phyloP scores from a whole-genome alignment of 2,329 filamentous ascomycete genomes.

The Ophiostoma montium region DNA sequence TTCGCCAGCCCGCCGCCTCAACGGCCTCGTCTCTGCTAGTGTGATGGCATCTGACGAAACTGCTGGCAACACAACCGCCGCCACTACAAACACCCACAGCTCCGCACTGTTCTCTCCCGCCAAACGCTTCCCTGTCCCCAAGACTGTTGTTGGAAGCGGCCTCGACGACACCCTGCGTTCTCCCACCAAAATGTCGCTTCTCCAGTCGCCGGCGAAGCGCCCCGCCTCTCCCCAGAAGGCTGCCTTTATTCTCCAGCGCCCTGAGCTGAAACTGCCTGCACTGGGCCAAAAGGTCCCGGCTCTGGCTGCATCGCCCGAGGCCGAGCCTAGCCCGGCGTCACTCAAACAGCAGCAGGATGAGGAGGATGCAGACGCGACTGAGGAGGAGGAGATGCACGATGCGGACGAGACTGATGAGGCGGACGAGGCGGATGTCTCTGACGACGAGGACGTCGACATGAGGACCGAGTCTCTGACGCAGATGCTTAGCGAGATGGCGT shows the following conservation, averaged over 20 bases:
- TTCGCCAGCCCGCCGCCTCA: constrained; percentile 42
- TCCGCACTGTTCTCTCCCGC: constrained; percentile 35
- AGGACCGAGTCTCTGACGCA: constrained; percentile 11
- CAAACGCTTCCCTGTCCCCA: constrained; percentile 33
- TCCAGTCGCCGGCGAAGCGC: constrained; percentile 29
- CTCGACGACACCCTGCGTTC: constrained; percentile 19
- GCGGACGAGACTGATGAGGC: constrained; percentile 3
- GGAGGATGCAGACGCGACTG: background rate
- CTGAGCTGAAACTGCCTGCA: constrained; percentile 9
- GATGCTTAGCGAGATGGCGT: constrained; percentile 12
- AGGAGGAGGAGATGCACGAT: constrained; percentile 11
- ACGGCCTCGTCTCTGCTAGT: constrained; percentile 19
- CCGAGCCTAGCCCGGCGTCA: background rate
- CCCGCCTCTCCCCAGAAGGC: constrained; percentile 23
- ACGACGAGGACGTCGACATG: constrained; percentile 12
- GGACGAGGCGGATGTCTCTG: background rate
- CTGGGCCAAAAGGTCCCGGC: background rate
- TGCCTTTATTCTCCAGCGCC: constrained; percentile 20
- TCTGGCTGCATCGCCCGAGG: background rate
- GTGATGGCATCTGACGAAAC: background rate
- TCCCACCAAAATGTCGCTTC: constrained; percentile 31
- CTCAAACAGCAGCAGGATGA: constrained; percentile 4
- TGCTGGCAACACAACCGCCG: constrained; percentile 7
- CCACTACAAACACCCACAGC: background rate
- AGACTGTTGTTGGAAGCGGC: constrained; percentile 20